These are phyloP conservation scores for Dovyalis caffra DNA, from an alignment of 345 rosid species.

Conservation along the genomic window DNA sequence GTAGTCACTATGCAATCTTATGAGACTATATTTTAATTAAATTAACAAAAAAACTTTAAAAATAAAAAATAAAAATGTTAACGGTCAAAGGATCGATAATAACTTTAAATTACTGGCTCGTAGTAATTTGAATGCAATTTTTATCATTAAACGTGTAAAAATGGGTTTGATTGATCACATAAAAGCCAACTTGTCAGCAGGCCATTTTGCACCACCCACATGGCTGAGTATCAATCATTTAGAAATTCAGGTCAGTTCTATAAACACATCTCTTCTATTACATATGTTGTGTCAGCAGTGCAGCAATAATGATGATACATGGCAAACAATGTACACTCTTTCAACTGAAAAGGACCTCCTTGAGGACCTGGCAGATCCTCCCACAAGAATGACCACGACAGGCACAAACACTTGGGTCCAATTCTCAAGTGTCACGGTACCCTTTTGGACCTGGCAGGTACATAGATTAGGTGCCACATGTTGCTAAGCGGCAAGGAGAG, in stretches of 20 bases:
- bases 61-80: too few species aligned
- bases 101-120: too few species aligned
- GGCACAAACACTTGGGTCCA: neutral
- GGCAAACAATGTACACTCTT: neutral
- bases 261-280: too few species aligned
- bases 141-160: too few species aligned
- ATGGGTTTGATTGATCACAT: neutral
- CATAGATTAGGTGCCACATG: neutral
- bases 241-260: too few species aligned
- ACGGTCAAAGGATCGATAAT: too few species aligned
- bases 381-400: neutral
- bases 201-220: neutral
- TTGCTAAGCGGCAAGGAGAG: neutral
- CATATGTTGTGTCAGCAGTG: too few species aligned
- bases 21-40: too few species aligned
- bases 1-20: too few species aligned
- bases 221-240: neutral
- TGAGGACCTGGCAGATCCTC: neutral
- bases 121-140: too few species aligned
- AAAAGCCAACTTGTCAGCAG: neutral
- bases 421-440: neutral
- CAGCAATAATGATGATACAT: too few species aligned
- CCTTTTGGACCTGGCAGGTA: neutral
- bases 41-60: too few species aligned
- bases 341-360: neutral